These are phyloP conservation scores for Entomortierella parvispora DNA, from an alignment of 192 early-diverging fungal species.

Conservation along the genomic window DNA sequence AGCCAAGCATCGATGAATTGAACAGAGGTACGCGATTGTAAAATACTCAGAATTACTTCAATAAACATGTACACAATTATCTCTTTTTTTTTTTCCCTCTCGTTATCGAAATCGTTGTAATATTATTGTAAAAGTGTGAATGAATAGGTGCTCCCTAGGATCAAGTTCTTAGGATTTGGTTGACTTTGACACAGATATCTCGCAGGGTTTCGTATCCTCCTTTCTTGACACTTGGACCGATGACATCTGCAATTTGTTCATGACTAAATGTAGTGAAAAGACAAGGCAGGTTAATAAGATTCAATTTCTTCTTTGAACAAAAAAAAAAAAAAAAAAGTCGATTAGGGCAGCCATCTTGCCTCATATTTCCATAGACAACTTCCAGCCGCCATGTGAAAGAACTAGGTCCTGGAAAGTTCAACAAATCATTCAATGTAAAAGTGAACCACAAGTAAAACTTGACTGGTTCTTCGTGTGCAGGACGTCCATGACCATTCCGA, in stretches of 20 bases:
- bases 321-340: neutral
- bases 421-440: constrained; percentile 36
- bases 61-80: too few species aligned
- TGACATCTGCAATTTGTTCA: constrained; percentile 21
- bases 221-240: constrained; percentile 26
- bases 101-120: too few species aligned
- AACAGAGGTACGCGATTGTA: neutral
- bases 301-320: too few species aligned
- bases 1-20: neutral
- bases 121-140: too few species aligned
- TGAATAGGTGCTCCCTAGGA: too few species aligned
- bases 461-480: constrained; percentile 28
- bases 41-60: too few species aligned
- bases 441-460: constrained; percentile 53
- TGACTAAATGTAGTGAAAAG: constrained; percentile 1
- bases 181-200: constrained; percentile 34
- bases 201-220: constrained; percentile 35
- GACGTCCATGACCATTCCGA: neutral
- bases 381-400: constrained; percentile 48
- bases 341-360: constrained; percentile 6
- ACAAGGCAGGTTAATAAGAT: too few species aligned
- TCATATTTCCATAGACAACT: constrained; percentile 40
- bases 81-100: too few species aligned
- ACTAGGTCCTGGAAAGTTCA: constrained; percentile 32
- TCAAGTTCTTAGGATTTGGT: constrained; percentile 28